phyloP scores from a whole-genome alignment of 352 stramenopile genomes.

The Pythium brachiatum region DNA sequence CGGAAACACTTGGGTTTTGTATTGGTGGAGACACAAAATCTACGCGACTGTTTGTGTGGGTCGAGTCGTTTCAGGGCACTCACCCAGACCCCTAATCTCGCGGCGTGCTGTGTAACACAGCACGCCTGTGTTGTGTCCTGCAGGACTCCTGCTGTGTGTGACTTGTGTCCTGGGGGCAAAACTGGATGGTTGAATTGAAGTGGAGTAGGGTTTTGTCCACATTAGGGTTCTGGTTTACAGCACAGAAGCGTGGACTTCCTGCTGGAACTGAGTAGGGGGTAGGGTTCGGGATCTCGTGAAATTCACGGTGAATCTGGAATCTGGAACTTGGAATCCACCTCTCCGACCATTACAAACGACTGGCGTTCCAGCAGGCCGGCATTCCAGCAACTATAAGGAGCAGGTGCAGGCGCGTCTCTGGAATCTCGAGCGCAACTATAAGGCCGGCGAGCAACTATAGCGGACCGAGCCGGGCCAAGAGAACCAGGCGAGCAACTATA shows the following conservation, averaged over 20 bases:
- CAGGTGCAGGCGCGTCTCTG: too few relatives aligned
- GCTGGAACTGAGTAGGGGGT: conserved; percentile 3
- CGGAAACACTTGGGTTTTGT: conserved; percentile 6
- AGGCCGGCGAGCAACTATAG: too few relatives aligned
- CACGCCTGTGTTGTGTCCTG: too few relatives aligned
- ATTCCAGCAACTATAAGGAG: too few relatives aligned
- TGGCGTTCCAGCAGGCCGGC: too few relatives aligned
- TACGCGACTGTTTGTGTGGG: not conserved
- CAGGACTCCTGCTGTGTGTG: too few relatives aligned
- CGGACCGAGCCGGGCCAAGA: too few relatives aligned
- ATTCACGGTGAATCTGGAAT: too few relatives aligned
- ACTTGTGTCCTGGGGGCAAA: not conserved
- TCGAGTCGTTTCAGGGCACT: not conserved
- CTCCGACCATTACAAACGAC: conserved; percentile 9
- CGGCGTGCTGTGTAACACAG: not conserved
- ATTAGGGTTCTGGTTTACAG: not conserved
- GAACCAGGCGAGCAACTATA: too few relatives aligned
- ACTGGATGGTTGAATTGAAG: conserved; percentile 2
- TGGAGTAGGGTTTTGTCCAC: not conserved
- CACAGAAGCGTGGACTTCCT: not conserved
- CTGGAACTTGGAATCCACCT: not conserved
- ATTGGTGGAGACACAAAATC: not conserved
- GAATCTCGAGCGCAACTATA: too few relatives aligned
- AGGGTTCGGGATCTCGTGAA: not conserved
- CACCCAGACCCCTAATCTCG: not conserved